Conservation (phyloP, 169 alveolate species). For the Babesia sp. region DNA sequence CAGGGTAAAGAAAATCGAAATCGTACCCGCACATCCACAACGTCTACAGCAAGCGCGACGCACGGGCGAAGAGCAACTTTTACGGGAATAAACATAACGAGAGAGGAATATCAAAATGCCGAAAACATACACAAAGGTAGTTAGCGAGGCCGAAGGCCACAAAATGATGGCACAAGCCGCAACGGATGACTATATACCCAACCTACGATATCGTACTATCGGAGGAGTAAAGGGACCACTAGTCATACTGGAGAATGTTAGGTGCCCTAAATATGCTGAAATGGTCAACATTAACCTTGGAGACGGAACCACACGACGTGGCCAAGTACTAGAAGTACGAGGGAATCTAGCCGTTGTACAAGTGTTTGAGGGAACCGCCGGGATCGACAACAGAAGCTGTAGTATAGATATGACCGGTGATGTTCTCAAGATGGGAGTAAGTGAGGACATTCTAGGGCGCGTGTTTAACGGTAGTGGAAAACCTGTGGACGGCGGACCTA, state of each 20-base stretch:
- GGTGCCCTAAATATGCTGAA: constrained; percentile 98
- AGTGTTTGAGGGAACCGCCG: constrained; percentile 99
- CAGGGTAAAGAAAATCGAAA: background rate
- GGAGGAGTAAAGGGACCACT: constrained; percentile 97
- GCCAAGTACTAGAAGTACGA: constrained; percentile 96
- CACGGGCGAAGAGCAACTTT: background rate
- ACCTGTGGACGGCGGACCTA: constrained; percentile 99
- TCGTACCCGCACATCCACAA: background rate
- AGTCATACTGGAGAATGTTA: constrained; percentile 98
- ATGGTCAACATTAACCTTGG: constrained; percentile 96
- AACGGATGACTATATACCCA: constrained; percentile 89
- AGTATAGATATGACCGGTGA: constrained; percentile 99
- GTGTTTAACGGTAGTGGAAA: constrained; percentile 99
- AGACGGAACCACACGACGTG: constrained; percentile 96
- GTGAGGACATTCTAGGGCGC: constrained; percentile 99
- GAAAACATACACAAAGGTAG: constrained; percentile 15
- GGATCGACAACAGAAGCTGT: constrained; percentile 95
- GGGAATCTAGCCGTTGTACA: constrained; percentile 97
- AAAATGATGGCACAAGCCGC: constrained; percentile 89
- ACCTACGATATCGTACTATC: constrained; percentile 95
- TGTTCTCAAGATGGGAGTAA: constrained; percentile 96
- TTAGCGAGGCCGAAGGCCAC: constrained; percentile 71
- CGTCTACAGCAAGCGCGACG: background rate
- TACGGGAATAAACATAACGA: background rate
- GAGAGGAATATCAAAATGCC: constrained; percentile 7